Percentiles rank a stretch among this genome's conserved stretches.
Evolutionary conservation across 192 early-diverging fungal genomes (phyloP).

Genomic region (Oehlia diaphana): DNA sequence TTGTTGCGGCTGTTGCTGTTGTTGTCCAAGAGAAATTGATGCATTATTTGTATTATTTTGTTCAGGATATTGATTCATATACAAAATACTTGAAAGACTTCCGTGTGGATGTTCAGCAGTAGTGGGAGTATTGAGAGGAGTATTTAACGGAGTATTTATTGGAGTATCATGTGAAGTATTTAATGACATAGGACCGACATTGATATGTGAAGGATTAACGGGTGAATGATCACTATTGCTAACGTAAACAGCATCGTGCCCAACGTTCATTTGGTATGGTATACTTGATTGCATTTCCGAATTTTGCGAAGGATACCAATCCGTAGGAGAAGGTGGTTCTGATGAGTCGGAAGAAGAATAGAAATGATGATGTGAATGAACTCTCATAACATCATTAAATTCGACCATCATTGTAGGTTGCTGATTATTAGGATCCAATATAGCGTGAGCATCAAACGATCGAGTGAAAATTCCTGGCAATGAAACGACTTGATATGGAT

Average conservation of each 20-base stretch:
- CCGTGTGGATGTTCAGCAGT: background rate
- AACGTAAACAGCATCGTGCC: conserved; percentile 24
- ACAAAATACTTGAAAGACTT: background rate
- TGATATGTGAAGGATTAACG: background rate
- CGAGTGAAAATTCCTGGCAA: conserved; percentile 38
- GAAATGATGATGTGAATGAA: background rate
- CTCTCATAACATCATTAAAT: background rate
- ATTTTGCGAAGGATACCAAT: background rate
- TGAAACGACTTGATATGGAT: conserved; percentile 35
- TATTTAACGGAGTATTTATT: background rate
- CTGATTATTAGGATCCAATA: conserved; percentile 11
- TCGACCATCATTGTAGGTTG: conserved; percentile 19
- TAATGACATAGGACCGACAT: background rate
- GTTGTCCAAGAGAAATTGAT: background rate
- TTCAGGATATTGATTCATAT: conserved; percentile 21
- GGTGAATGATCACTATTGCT: background rate
- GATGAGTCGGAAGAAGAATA: conserved; percentile 8
- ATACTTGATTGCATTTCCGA: background rate
- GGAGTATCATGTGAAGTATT: background rate
- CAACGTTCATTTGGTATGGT: conserved; percentile 9
- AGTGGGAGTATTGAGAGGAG: conserved; percentile 9
- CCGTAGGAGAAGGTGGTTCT: conserved; percentile 7
- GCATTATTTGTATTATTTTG: background rate
- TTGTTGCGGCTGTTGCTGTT: background rate
- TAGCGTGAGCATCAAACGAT: background rate